phyloP scores from a whole-genome alignment of 345 rosid genomes.

The Mallotus nudiflorus region DNA sequence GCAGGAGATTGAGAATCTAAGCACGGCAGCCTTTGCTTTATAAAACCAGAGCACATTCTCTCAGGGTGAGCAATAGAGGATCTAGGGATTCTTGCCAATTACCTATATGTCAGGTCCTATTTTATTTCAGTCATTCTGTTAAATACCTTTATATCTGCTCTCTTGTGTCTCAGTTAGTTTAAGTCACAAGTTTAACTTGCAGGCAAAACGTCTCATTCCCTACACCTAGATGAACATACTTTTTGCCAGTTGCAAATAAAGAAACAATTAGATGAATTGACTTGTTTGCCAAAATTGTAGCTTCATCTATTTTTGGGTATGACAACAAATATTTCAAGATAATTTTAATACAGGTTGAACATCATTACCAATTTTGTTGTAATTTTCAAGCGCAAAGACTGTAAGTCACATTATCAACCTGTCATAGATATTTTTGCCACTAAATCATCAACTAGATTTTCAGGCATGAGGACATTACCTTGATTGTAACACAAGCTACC shows the following conservation, averaged over 20 bases:
- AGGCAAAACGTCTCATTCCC: too few species aligned
- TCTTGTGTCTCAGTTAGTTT: not conserved
- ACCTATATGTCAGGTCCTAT: not conserved
- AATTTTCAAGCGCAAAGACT: too few species aligned
- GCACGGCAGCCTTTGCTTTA: not conserved
- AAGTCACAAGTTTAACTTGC: not conserved
- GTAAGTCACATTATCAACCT: too few species aligned
- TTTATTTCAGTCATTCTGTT: not conserved
- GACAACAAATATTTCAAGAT: too few species aligned
- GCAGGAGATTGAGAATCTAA: not conserved
- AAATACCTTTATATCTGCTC: too few species aligned
- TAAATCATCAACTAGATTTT: not conserved
- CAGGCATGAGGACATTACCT: conserved; percentile 25
- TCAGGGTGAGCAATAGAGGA: too few species aligned
- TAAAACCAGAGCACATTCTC: not conserved
- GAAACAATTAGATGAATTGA: not conserved
- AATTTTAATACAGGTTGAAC: too few species aligned
- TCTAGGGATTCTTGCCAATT: not conserved
- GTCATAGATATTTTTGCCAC: not conserved
- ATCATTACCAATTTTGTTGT: too few species aligned
- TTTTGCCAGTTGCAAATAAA: not conserved
- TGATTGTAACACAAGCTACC: conserved; percentile 54
- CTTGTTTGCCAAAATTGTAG: not conserved
- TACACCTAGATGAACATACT: not conserved
- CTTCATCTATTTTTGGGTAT: not conserved